Base-by-base conservation (phyloP, 1,284 basidiomycete genomes). In the Tetrapyrgos nigripes region DNA sequence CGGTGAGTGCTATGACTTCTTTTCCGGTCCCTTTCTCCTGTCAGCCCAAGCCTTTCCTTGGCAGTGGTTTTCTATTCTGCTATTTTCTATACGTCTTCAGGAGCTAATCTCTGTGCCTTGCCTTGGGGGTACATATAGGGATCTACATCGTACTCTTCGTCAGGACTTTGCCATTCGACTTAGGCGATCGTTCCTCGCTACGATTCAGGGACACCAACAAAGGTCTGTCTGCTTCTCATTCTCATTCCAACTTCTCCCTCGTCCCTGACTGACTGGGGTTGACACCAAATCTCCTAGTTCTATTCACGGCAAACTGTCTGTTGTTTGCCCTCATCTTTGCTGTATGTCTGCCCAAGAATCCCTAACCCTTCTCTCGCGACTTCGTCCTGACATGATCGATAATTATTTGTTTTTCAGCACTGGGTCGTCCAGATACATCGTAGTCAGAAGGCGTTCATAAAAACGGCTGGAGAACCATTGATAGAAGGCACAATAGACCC, bases 341-440 rank as follows among this genome's bases (percentile, higher is more conserved):
- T 19, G 54, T 55, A 31, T 26, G 45, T 49, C n/a, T 9, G 19
- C 19, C 8, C n/a, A 29, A 17, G 19, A 47, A 23, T 19, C 23
- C n/a, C 23, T 52, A n/a, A n/a, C n/a, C n/a, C n/a, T n/a, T n/a
- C 37, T 40, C 8, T 40, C 8, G 4, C 37, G 14, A 33, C 8
- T 33, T 8, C 31, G 14, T 33, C 8, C 31, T 33, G 37, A 40
- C 37, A n/a, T 9, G n/a, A n/a, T n/a, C n/a, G n/a, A n/a, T n/a
- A 40, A 17, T 40, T 14, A 33, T 33, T 14, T 33, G 14, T 40
- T 40, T 37, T 45, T 8, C 24, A 55, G 54, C 54, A 55, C n/a
- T 55, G 54, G 54, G 54, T 55, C 2, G 54, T 55, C 24, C 54
- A 55, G 13, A 55, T 55, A 21, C 23, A 48, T 14, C 54, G 54